Evolutionary conservation across 768 basidiomycete species (phyloP), one percentile per base, ranked within the genome.

Genomic region (Phaffia australis): DNA sequence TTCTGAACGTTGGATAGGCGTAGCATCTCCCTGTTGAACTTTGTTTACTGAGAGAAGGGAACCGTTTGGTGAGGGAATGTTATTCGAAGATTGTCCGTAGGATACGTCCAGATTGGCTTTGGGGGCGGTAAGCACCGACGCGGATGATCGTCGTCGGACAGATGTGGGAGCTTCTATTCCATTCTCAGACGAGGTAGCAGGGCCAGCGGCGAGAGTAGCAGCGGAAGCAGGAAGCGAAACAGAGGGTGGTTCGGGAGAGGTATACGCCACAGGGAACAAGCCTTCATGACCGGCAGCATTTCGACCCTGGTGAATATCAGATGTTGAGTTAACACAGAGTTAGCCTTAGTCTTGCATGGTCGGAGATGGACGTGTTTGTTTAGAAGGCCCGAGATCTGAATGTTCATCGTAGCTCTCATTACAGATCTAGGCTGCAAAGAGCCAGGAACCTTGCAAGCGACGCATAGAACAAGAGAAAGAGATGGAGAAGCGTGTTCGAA

Each of bases 241-340:
- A 18, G n/a, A n/a, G 4, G 70, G 71, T 0, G 73, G 70, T 0
- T 73, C 72, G 4, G 84, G 81, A 0, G 82, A 81, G 0, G 93
- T 94, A 73, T 97, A 97, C 69, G 83, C 85, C 71, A 87, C 82
- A 2, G 95, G 95, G 73, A 99, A 98, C 15, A 99, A 79, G 2
- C 95, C 95, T n/a, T 82, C 78, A 74, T 85, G 85, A 5, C 93
- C 94, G 16, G 83, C 79, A 7, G 81, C 74, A 76, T 92, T 95
- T 47, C 87, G 85, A 19, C 93, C 92, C 89, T 92, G 75, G n/a
- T 48, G 23, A 32, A 56, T 29, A 48, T n/a, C 57, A 57, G 32
- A 42, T 42, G 11, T 42, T 42, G 11, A 42, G 35, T 42, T 11
- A 42, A 42, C 35, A 42, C 35, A 42, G 15, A 56, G 35, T 58